A percentile compares a stretch with the other conserved stretches of the same genome.
phyloP scores from a whole-genome alignment of 2,329 filamentous ascomycete species.

The Penicillium sp. region DNA sequence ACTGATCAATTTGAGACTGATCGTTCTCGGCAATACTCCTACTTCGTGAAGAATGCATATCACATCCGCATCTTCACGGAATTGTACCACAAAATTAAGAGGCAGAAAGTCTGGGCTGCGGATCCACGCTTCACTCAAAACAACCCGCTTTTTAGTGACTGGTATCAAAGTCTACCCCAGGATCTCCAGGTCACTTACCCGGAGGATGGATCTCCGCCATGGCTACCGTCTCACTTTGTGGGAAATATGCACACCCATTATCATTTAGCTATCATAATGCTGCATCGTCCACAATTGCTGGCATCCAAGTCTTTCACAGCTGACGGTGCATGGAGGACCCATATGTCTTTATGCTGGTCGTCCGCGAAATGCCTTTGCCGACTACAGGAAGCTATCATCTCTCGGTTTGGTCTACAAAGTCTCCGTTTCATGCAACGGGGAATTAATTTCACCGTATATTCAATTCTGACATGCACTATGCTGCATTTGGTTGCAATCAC shows the following conservation, averaged over 20 bases:
- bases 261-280: constrained; percentile 77
- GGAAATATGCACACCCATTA: constrained; percentile 90
- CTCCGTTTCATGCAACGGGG: constrained; percentile 89
- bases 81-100: constrained; percentile 69
- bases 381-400: constrained; percentile 76
- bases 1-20: constrained; percentile 71
- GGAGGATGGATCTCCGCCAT: constrained; percentile 72
- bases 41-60: constrained; percentile 71
- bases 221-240: constrained; percentile 80
- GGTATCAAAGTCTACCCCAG: constrained; percentile 70
- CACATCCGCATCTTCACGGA: constrained; percentile 75
- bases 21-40: constrained; percentile 78
- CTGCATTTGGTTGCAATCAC: constrained; percentile 92
- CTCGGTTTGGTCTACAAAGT: constrained; percentile 72
- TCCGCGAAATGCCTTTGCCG: constrained; percentile 82
- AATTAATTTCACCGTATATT: constrained; percentile 94
- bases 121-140: constrained; percentile 79
- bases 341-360: constrained; percentile 81
- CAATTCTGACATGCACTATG: constrained; percentile 84
- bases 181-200: constrained; percentile 78
- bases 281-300: constrained; percentile 79
- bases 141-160: constrained; percentile 71
- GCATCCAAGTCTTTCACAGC: constrained; percentile 67
- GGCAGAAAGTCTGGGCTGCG: constrained; percentile 77
- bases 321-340: constrained; percentile 77